Base-by-base conservation (phyloP, 306 rosid species). In the Cicer cuneatum region DNA sequence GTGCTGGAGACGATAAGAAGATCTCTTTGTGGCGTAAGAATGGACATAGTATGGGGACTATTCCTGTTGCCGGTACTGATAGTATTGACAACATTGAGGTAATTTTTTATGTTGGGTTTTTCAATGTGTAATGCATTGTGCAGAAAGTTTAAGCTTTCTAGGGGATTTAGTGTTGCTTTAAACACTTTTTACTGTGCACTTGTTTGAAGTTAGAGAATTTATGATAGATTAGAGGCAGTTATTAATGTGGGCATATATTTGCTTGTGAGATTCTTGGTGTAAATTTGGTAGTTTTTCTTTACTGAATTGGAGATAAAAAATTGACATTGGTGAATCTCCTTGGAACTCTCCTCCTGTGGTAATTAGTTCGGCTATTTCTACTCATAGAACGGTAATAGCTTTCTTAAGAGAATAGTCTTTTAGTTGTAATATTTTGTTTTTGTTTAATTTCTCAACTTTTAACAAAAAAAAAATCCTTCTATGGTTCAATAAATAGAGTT, bases 1-100 rank as follows among this genome's bases (percentile, higher is more conserved):
- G 99, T 86, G 98, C 96, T 56, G 99, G 98, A 60, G 99, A 95
- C 57, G 99, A 95, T 68, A 90, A 86, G 90, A 90, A 85, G 97
- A 92, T 95, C 69, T 95, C 98, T 0, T 58, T 95, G 78, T 90
- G 97, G 96, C 85, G 86, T 47, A 92, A 85, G 89, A 95, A 86
- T 81, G 99, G 99, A 79, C 90, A 90, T 51, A 87, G 88, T 87
- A 86, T 95, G 97, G 98, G 99, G 62, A 95, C 98, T 78, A 90
- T 95, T 81, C 99, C 99, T 2, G 75, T 92, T 51, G 80, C 91
- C 24, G 97, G 97, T 6, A 64, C 79, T 72, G 98, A 95, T 10
- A 78, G 87, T 71, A 96, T 96, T 68, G 98, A 95, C 49, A 80
- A 82, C 83, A 86, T 86, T 81, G 99, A 89, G 90, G 99, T 95